Base-by-base conservation (phyloP, 345 rosid species). In the Mangifera indica region DNA sequence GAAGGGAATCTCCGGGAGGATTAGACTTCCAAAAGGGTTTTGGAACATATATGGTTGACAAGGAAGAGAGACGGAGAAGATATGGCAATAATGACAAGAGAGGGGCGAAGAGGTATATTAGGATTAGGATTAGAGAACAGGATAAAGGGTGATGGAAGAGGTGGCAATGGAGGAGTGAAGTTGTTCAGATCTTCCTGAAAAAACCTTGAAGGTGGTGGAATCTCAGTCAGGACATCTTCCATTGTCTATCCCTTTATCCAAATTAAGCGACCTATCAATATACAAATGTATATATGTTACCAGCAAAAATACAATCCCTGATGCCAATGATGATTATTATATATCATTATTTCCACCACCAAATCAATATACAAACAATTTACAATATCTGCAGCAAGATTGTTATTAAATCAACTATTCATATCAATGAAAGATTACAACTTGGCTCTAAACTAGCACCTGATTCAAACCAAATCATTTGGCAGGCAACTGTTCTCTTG, bases 181-280 rank as follows among this genome's bases (percentile, higher is more conserved):
- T 87, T 95, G 88, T 89, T 89, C 49, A 95, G 97, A 76, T 95
- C 99, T 76, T 95, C 99, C 86, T 86, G 88, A 55, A 89, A 86
- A 82, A 95, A 92, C 81, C 98, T 88, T 51, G 99, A 91, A 66
- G 99, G 98, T 48, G 96, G 98, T 22, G 99, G 96, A 42, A 88
- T 83, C 84, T 95, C 97, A 0, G 97, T 92, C 22, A 95, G 81
- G 11, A 91, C 87, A 81, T 92, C 97, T 85, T 89, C 99, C 99
- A 95, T 65, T 95, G 62, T 60, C 77, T 78, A 70, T 25, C 58
- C 32, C 45, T 12, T 21, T 24, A 37, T 6, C 42, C 4, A 79
- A 57, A 24, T 78, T 67, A 49, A 21, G 48, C 71, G 45, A 59
- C 51, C 69, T 72, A 72, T 66, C 53, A 32, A 51, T 57, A 53